phyloP scores from a whole-genome alignment of 2,329 filamentous ascomycete species.

The Pochonia chlamydosporia region DNA sequence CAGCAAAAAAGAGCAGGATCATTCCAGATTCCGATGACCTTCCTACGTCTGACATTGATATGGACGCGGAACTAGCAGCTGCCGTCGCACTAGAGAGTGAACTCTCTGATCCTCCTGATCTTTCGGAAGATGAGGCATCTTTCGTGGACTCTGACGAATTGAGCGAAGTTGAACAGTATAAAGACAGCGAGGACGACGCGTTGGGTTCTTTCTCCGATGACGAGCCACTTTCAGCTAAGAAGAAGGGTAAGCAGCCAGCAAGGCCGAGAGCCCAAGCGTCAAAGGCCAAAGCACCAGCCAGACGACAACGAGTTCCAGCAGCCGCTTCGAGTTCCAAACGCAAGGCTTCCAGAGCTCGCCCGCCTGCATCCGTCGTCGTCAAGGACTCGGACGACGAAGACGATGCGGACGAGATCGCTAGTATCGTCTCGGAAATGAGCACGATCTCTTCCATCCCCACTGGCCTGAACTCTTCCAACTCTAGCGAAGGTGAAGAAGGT shows the following conservation, averaged over 20 bases:
- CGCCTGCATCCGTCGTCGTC: neutral
- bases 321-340: neutral
- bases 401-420: neutral
- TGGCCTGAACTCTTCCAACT: slow-evolving; percentile 8
- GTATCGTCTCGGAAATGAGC: neutral
- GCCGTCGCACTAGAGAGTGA: slow-evolving; percentile 14
- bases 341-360: neutral
- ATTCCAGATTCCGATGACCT: slow-evolving; percentile 24
- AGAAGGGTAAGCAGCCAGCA: slow-evolving; percentile 11
- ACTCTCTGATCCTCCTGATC: slow-evolving; percentile 5
- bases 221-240: slow-evolving; percentile 19
- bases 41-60: slow-evolving; percentile 18
- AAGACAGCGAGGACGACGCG: neutral
- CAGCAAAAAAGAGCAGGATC: slow-evolving; percentile 23
- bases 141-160: slow-evolving; percentile 12
- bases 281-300: neutral
- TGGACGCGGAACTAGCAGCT: slow-evolving; percentile 25
- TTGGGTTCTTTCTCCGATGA: slow-evolving; percentile 21
- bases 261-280: neutral
- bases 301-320: neutral
- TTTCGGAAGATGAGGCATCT: slow-evolving; percentile 12
- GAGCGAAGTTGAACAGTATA: slow-evolving; percentile 11
- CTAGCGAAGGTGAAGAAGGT: slow-evolving; percentile 18
- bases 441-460: slow-evolving; percentile 7
- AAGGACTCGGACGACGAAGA: slow-evolving; percentile 5